Evolutionary conservation across 208 protist genomes (phyloP).

Genomic region (Leishmania gerbilli): DNA sequence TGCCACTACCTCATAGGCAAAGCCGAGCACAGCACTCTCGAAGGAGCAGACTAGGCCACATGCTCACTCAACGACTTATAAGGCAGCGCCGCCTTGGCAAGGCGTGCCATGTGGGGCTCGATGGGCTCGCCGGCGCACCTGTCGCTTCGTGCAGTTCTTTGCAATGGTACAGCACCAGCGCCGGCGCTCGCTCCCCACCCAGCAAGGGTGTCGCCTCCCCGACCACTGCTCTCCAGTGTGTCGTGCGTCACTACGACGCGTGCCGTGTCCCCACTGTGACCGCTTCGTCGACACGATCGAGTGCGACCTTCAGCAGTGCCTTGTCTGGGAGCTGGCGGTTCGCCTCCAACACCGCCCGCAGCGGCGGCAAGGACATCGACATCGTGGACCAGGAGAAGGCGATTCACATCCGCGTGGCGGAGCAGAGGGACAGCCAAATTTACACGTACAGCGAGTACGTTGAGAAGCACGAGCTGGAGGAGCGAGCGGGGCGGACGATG

Average conservation of each 20-base stretch:
- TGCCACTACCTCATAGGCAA: neutral
- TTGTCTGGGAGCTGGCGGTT: slow-evolving; percentile 9
- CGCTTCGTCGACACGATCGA: neutral
- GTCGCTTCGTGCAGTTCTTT: slow-evolving; percentile 2
- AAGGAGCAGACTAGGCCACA: neutral
- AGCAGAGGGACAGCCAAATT: slow-evolving; percentile 76
- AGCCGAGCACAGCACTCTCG: neutral
- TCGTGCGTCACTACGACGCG: neutral
- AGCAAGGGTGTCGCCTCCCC: neutral
- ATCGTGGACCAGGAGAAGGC: slow-evolving; percentile 67
- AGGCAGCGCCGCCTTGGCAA: neutral
- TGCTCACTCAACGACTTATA: neutral
- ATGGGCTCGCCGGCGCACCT: neutral
- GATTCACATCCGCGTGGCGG: slow-evolving; percentile 70
- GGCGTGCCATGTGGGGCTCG: neutral
- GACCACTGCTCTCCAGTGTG: neutral
- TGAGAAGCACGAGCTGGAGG: slow-evolving; percentile 62
- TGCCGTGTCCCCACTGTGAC: neutral
- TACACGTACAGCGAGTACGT: slow-evolving; percentile 85
- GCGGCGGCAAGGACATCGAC: slow-evolving; percentile 72
- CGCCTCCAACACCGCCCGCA: slow-evolving; percentile 43
- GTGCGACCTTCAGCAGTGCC: neutral
- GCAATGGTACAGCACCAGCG: neutral
- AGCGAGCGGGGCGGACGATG: slow-evolving; percentile 42
- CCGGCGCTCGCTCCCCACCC: neutral